These are phyloP conservation scores for Yamadazyma insecticola DNA, from an alignment of 805 yeast species.

Conservation along the genomic window DNA sequence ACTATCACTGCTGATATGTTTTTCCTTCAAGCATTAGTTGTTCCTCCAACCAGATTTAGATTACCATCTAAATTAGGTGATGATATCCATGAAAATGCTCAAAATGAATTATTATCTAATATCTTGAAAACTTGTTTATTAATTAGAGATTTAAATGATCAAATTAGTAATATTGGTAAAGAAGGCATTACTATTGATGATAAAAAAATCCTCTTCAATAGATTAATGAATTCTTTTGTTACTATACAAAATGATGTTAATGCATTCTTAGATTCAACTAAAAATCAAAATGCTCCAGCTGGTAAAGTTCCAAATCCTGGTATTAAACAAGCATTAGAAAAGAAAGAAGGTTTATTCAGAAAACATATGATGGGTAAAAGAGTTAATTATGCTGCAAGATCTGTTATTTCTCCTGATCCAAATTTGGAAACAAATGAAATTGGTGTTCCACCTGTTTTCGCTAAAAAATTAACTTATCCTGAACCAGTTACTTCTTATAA, in stretches of 20 bases:
- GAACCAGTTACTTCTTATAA: constrained; percentile 96
- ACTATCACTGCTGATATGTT: constrained; percentile 70
- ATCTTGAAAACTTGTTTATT: constrained; percentile 74
- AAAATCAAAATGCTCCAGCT: constrained; percentile 69
- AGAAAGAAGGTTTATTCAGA: constrained; percentile 97
- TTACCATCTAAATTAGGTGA: constrained; percentile 97
- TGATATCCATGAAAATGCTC: constrained; percentile 90
- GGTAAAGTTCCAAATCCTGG: constrained; percentile 85
- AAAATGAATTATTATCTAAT: constrained; percentile 81
- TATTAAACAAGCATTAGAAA: constrained; percentile 93
- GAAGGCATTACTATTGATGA: constrained; percentile 52
- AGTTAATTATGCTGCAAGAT: constrained; percentile 97
- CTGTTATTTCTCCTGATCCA: constrained; percentile 98
- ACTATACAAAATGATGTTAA: constrained; percentile 93
- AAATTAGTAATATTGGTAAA: constrained; percentile 46
- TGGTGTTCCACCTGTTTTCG: constrained; percentile 99
- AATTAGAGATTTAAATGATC: constrained; percentile 87
- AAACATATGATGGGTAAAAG: constrained; percentile 99
- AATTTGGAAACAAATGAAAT: constrained; percentile 96
- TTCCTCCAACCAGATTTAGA: constrained; percentile 96
- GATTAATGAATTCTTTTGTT: constrained; percentile 94
- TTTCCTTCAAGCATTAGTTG: constrained; percentile 82
- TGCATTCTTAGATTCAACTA: constrained; percentile 87
- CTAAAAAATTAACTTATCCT: constrained; percentile 91
- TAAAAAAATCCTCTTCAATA: constrained; percentile 71